Evolutionary conservation across 2,329 filamentous ascomycete genomes (phyloP).

Genomic region (Cladosporium sphaerospermum): DNA sequence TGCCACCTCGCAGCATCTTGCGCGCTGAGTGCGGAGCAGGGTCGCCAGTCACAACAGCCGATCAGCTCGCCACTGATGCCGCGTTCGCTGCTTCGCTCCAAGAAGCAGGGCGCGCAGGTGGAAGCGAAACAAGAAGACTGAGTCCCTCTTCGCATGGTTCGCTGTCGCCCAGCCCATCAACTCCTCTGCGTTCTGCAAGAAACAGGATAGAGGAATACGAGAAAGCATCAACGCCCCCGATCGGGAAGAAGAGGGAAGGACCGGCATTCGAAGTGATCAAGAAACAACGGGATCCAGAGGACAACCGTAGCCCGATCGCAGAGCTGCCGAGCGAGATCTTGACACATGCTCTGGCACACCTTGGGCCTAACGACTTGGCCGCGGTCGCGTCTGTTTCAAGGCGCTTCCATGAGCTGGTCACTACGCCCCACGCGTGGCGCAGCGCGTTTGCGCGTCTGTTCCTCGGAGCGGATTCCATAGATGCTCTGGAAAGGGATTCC

Average conservation of each 20-base stretch:
- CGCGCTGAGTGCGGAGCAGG: conserved; percentile 30
- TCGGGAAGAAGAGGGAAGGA: conserved; percentile 35
- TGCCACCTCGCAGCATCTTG: conserved; percentile 30
- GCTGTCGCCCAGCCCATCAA: conserved; percentile 11
- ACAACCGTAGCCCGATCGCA: conserved; percentile 45
- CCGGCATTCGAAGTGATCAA: conserved; percentile 49
- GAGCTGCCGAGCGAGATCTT: conserved; percentile 85
- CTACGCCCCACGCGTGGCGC: conserved; percentile 87
- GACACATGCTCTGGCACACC: conserved; percentile 83
- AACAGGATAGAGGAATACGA: conserved; percentile 53
- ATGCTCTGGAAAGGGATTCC: conserved; percentile 33
- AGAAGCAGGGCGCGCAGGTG: conserved; percentile 12
- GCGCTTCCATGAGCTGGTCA: conserved; percentile 79
- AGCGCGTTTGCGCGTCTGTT: conserved; percentile 90
- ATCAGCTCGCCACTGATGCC: conserved; percentile 23
- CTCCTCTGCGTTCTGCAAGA: conserved; percentile 36
- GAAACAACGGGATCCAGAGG: conserved; percentile 38
- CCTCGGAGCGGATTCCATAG: conserved; percentile 61
- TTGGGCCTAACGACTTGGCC: conserved; percentile 77
- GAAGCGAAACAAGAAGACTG: conserved; percentile 20
- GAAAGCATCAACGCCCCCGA: conserved; percentile 34
- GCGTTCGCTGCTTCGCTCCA: conserved; percentile 25
- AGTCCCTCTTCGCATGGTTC: conserved; percentile 13
- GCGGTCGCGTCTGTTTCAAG: conserved; percentile 80
- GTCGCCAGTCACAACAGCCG: conserved; percentile 12